Evolutionary conservation across 331 rosid genomes (phyloP).

Genomic region (Acacia pycnantha): DNA sequence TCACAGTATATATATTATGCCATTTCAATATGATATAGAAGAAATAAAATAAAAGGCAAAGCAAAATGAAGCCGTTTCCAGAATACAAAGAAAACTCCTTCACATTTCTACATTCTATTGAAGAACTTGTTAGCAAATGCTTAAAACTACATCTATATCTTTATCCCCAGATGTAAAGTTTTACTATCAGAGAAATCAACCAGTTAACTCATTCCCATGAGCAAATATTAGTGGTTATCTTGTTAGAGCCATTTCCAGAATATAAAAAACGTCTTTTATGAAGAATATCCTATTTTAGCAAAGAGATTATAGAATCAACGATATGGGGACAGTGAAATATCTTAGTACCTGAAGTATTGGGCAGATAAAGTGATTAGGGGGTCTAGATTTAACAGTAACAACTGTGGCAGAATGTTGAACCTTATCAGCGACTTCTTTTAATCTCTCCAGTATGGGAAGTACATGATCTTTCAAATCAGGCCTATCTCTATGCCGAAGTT

Average conservation of each 20-base stretch:
- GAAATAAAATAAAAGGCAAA: background rate
- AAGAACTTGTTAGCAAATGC: background rate
- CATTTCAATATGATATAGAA: background rate
- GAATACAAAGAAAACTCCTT: background rate
- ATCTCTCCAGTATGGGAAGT: constrained; percentile 62
- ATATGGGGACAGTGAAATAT: background rate
- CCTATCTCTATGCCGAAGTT: constrained; percentile 80
- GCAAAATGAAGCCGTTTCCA: background rate
- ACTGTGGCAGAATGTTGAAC: constrained; percentile 39
- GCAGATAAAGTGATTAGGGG: constrained; percentile 88
- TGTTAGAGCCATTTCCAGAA: background rate
- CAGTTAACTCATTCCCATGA: background rate
- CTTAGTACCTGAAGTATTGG: constrained; percentile 79
- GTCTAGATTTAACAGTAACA: constrained; percentile 38
- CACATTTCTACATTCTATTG: background rate
- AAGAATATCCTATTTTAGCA: background rate
- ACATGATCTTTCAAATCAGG: constrained; percentile 75
- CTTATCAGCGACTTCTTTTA: constrained; percentile 62
- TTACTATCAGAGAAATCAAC: background rate
- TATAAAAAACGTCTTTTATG: background rate
- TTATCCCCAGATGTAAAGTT: background rate
- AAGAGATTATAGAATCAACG: background rate
- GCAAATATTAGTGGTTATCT: background rate
- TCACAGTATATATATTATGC: background rate
- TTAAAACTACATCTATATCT: background rate